Evolutionary conservation across 1,284 basidiomycete genomes (phyloP).

Genomic region (Papiliotrema terrestris): DNA sequence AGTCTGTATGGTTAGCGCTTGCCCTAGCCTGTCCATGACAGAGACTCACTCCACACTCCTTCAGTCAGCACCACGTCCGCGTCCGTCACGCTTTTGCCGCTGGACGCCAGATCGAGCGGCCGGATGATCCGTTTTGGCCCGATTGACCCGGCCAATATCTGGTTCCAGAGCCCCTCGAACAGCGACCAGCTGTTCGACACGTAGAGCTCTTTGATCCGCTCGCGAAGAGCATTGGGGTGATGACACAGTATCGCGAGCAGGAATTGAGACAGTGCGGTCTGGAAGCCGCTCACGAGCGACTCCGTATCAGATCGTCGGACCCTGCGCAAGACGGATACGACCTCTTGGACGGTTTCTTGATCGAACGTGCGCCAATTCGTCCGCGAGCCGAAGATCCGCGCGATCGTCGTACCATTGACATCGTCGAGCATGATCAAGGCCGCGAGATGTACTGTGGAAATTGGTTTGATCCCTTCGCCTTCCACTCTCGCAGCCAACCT

Average conservation of each 20-base stretch:
- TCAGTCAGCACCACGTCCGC: background rate
- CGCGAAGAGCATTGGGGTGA: background rate
- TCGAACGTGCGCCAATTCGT: background rate
- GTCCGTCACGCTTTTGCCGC: no score
- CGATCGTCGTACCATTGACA: constrained; percentile 6
- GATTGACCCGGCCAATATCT: background rate
- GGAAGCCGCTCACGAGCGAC: background rate
- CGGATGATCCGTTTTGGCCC: background rate
- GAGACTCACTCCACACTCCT: background rate
- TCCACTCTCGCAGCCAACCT: constrained; percentile 20
- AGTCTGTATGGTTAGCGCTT: background rate
- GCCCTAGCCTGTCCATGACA: background rate
- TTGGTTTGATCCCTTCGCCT: constrained; percentile 14
- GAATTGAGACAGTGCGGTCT: background rate
- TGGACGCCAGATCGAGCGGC: background rate
- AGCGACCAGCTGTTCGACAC: no score
- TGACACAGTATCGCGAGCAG: background rate
- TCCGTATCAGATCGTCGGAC: background rate
- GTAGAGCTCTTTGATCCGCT: background rate
- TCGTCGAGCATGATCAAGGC: constrained; percentile 24
- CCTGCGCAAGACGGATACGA: background rate
- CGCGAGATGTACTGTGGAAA: constrained; percentile 20
- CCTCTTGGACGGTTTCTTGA: background rate
- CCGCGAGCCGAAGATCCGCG: background rate
- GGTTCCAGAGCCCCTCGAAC: background rate